Base-by-base conservation (phyloP, 345 rosid species). In the Gossypium raimondii region DNA sequence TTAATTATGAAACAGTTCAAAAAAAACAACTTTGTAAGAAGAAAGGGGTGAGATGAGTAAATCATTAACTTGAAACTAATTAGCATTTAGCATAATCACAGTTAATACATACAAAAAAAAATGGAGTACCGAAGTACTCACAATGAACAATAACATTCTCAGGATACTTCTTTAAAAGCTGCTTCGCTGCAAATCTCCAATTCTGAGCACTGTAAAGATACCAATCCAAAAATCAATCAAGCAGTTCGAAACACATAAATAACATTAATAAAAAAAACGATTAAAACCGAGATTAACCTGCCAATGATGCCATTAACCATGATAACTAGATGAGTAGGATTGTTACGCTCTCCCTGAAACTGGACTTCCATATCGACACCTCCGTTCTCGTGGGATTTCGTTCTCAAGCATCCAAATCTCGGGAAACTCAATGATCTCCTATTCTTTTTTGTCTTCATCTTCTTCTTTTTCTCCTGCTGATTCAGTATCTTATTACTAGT, bases 221-320 rank as follows among this genome's bases (percentile, higher is more conserved):
- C 41, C 22, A 66, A 14, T 18, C 25, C 47, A 25, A 69, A 51
- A 27, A 69, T 27, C 14, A 68, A 52, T 52, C 47, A 29, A 52
- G 7, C 16, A n/a, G 8, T 14, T 38, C 9, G 44, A 34, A 74
- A 29, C 43, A 38, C 3, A 18, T 25, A 29, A n/a, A 18, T 43
- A n/a, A 2, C 7, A 25, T 22, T 7, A 25, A 27, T 1, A 1
- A 11, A 34, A 29, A 34, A 25, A 45, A 72, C 1, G 41, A 74
- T 3, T 11, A 70, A 57, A 57, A 38, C 41, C 20, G 12, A 7
- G 13, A 77, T 59, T 10, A 45, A 92, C 97, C 97, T 90, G 81
- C 98, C 98, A 53, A 90, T 82, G 56, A 94, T 86, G 77, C 98
- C 98, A 75, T 92, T 92, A 77, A 90, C 94, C 96, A 84, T 89